These are phyloP conservation scores for Coemansia sp. DNA, from an alignment of 192 early-diverging fungal genomes.

Conservation along the genomic window DNA sequence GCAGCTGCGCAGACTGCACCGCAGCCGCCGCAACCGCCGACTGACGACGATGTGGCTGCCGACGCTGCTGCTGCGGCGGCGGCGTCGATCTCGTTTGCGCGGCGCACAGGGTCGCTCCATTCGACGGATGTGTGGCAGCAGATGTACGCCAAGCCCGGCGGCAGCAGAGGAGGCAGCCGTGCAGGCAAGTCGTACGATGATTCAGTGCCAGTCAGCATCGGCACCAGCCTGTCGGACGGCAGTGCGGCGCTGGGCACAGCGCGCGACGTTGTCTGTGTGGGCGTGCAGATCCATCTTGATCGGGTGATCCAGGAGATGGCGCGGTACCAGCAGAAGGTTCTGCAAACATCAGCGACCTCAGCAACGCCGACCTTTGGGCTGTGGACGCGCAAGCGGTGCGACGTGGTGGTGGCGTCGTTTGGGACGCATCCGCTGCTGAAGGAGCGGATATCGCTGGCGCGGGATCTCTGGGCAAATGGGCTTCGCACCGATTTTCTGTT, in stretches of 20 bases:
- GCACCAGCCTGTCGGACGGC: slow-evolving; percentile 40
- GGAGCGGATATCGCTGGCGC: slow-evolving; percentile 74
- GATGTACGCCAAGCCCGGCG: slow-evolving; percentile 22
- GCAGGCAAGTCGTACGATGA: not conserved
- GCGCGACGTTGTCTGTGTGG: slow-evolving; percentile 62
- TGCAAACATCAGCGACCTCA: slow-evolving; percentile 19
- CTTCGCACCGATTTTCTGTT: slow-evolving; percentile 82
- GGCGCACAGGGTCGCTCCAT: slow-evolving; percentile 32
- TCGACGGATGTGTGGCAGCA: slow-evolving; percentile 46
- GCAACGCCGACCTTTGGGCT: slow-evolving; percentile 50
- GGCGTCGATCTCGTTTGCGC: slow-evolving; percentile 32
- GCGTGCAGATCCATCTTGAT: slow-evolving; percentile 81
- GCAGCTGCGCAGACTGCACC: not conserved
- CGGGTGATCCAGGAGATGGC: slow-evolving; percentile 66
- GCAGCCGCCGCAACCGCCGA: not conserved
- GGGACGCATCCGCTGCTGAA: slow-evolving; percentile 64
- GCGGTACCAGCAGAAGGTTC: slow-evolving; percentile 55
- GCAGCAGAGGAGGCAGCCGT: not conserved
- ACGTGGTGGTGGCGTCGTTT: slow-evolving; percentile 82
- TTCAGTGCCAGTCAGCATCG: slow-evolving; percentile 15
- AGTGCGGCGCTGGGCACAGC: slow-evolving; percentile 42
- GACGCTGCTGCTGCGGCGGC: not conserved
- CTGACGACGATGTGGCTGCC: not conserved
- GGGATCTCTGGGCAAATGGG: slow-evolving; percentile 75
- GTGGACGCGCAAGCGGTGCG: slow-evolving; percentile 65